phyloP scores from a whole-genome alignment of 768 basidiomycete genomes.

The Tremella fuciformis region DNA sequence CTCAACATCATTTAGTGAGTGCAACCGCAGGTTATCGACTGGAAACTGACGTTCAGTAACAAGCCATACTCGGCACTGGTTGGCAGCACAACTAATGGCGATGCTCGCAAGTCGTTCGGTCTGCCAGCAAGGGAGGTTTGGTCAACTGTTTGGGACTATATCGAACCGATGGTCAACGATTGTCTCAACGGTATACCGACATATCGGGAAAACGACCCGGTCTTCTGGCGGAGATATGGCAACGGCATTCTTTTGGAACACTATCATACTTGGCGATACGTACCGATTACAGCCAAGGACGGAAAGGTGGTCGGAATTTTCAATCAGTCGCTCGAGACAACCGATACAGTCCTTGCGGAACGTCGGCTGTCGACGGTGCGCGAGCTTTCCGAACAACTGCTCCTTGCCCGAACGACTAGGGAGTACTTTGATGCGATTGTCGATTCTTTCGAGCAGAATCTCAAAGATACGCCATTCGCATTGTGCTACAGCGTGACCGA shows the following conservation, averaged over 20 bases:
- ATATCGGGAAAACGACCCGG: constrained; percentile 30
- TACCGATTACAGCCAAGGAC: constrained; percentile 32
- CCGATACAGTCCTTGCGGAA: constrained; percentile 34
- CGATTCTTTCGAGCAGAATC: constrained; percentile 34
- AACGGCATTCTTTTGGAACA: constrained; percentile 26
- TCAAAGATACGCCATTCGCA: constrained; percentile 40
- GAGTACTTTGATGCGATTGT: constrained; percentile 32
- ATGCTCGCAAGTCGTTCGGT: constrained; percentile 18
- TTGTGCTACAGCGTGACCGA: constrained; percentile 33
- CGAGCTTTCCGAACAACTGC: constrained; percentile 35
- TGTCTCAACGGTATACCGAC: constrained; percentile 19
- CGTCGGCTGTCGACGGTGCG: constrained; percentile 28
- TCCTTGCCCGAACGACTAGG: constrained; percentile 22
- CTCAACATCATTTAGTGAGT: constrained; percentile 36
- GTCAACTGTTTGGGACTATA: constrained; percentile 26
- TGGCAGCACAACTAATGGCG: constrained; percentile 21
- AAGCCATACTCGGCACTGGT: constrained; percentile 27
- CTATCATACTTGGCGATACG: constrained; percentile 40
- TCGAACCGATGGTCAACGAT: constrained; percentile 22
- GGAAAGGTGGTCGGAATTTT: constrained; percentile 28
- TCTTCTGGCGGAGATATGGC: constrained; percentile 21
- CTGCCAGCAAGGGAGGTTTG: constrained; percentile 30
- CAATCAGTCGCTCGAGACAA: constrained; percentile 37
- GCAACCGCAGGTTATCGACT: neutral
- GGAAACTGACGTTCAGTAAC: constrained; percentile 24